These are phyloP conservation scores for Madurella fahalii DNA, from an alignment of 2,329 filamentous ascomycete species.

Conservation along the genomic window DNA sequence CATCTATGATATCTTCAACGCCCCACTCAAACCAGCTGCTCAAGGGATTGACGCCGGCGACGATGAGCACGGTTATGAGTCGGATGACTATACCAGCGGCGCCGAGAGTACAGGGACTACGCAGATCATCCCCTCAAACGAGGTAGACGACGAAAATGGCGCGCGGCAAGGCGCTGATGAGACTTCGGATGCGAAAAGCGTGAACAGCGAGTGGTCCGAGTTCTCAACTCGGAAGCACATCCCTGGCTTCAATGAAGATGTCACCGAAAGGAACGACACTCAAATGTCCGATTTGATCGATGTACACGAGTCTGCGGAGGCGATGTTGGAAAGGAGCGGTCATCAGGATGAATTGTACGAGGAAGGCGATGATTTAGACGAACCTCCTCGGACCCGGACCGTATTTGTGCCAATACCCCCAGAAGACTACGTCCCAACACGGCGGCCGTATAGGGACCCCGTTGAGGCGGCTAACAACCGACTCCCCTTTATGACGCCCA, in stretches of 20 bases:
- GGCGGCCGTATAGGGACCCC: constrained; percentile 75
- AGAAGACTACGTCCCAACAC: constrained; percentile 79
- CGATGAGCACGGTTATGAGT: constrained; percentile 66
- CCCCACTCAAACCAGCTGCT: constrained; percentile 56
- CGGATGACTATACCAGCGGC: constrained; percentile 77
- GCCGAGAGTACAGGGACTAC: constrained; percentile 81
- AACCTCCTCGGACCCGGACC: constrained; percentile 53
- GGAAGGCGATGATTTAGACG: constrained; percentile 34
- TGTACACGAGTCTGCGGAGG: constrained; percentile 28
- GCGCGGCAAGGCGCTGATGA: constrained; percentile 42
- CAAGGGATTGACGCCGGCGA: constrained; percentile 41
- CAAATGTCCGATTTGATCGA: constrained; percentile 39
- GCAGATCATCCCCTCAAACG: constrained; percentile 54
- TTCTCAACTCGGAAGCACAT: constrained; percentile 73
- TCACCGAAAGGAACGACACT: constrained; percentile 37
- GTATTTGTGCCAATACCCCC: constrained; percentile 77
- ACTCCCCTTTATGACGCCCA: constrained; percentile 97
- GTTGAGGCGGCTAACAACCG: constrained; percentile 79
- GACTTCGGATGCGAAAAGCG: constrained; percentile 55
- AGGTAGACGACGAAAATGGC: constrained; percentile 39
- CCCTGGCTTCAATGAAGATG: constrained; percentile 41
- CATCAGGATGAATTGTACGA: constrained; percentile 28
- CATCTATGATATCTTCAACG: constrained; percentile 95
- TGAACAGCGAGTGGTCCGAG: constrained; percentile 78
- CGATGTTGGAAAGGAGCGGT: neutral